phyloP scores from a whole-genome alignment of 2,329 filamentous ascomycete species.

The Ceratocystis diversiconidia region DNA sequence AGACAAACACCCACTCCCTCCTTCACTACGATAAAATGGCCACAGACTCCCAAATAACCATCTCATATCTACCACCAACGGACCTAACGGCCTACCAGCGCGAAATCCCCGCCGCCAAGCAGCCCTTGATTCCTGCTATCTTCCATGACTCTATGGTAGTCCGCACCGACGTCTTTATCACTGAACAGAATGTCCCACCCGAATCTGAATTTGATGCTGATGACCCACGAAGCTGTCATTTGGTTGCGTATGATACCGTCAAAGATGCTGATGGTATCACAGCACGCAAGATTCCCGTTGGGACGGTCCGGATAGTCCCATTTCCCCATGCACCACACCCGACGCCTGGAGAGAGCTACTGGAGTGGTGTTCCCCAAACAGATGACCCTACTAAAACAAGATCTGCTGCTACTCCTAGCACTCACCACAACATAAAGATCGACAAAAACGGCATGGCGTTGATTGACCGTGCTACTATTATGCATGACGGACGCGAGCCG shows the following conservation, averaged over 20 bases:
- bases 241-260: constrained; percentile 61
- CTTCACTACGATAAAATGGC: neutral
- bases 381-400: neutral
- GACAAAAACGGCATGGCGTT: constrained; percentile 17
- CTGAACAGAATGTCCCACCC: constrained; percentile 42
- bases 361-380: constrained; percentile 29
- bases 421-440: constrained; percentile 18
- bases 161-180: constrained; percentile 45
- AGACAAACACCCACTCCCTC: neutral
- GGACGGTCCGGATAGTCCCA: constrained; percentile 66
- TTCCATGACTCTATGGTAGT: constrained; percentile 53
- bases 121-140: constrained; percentile 35
- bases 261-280: constrained; percentile 24
- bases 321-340: constrained; percentile 61
- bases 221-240: constrained; percentile 68
- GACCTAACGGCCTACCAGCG: constrained; percentile 10
- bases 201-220: constrained; percentile 69
- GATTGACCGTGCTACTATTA: constrained; percentile 33
- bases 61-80: constrained; percentile 1
- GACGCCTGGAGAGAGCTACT: constrained; percentile 34
- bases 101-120: constrained; percentile 21
- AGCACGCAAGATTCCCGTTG: constrained; percentile 43
- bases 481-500: constrained; percentile 50
- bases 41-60: neutral
- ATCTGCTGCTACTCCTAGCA: too few species aligned